phyloP scores from a whole-genome alignment of 495 filamentous ascomycete genomes.

The Hyaloscypha hepaticicola region DNA sequence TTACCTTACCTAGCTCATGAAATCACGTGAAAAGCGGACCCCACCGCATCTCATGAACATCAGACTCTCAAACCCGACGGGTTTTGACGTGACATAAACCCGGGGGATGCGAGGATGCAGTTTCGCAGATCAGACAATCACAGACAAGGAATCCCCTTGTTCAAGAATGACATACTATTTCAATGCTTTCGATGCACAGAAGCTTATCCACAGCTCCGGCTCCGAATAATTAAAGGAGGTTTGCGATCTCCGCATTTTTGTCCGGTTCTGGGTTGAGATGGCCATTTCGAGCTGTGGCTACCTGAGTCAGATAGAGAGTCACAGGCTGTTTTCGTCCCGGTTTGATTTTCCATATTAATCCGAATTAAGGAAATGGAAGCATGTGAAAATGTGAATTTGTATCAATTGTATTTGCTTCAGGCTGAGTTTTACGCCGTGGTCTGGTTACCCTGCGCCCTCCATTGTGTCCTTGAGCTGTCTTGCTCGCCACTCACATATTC shows the following conservation, averaged over 20 bases:
- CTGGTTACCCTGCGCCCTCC: background rate
- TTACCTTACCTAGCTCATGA: background rate
- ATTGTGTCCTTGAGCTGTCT: background rate
- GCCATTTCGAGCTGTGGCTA: background rate
- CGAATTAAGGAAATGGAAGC: background rate
- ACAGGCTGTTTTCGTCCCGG: background rate
- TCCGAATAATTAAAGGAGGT: background rate
- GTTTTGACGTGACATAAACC: background rate
- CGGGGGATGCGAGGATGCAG: background rate
- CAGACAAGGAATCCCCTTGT: background rate
- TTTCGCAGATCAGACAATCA: slow-evolving; percentile 15
- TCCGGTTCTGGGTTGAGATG: background rate
- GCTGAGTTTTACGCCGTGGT: slow-evolving; percentile 1
- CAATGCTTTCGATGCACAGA: slow-evolving; percentile 3
- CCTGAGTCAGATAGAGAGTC: background rate
- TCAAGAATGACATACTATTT: background rate
- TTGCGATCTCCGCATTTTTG: background rate
- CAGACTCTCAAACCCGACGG: slow-evolving; percentile 6
- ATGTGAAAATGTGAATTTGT: background rate
- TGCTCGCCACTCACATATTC: background rate
- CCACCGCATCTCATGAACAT: no score
- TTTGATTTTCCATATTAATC: slow-evolving; percentile 2
- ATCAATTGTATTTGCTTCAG: slow-evolving; percentile 11
- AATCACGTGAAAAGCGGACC: background rate
- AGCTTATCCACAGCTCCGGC: background rate